Conservation (phyloP, 495 filamentous ascomycete species). For the Aspergillus ellipticus region DNA sequence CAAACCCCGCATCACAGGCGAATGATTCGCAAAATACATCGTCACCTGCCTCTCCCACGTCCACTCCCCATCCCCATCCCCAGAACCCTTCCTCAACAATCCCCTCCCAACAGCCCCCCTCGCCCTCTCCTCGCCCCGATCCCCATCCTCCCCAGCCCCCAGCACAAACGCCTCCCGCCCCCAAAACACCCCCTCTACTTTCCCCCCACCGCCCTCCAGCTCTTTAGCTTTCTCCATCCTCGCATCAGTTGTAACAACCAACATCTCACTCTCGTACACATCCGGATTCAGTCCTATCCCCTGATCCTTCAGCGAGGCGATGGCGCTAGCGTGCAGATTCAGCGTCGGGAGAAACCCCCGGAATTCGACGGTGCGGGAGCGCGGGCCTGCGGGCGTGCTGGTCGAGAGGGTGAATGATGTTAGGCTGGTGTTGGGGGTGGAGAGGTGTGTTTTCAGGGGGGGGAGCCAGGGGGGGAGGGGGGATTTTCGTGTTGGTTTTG, state of each 20-base stretch:
- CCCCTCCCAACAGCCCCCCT: conserved; percentile 39
- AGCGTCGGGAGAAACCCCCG: conserved; percentile 78
- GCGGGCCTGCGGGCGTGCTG: conserved; percentile 43
- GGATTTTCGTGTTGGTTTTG: neutral
- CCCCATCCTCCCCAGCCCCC: conserved; percentile 57
- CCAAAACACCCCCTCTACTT: conserved; percentile 85
- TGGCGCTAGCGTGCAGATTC: conserved; percentile 39
- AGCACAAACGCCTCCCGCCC: conserved; percentile 70
- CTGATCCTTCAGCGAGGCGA: conserved; percentile 63
- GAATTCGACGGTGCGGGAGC: conserved; percentile 64
- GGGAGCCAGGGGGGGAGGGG: conserved; percentile 62
- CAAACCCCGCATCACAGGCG: conserved; percentile 67
- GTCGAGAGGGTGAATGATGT: conserved; percentile 76
- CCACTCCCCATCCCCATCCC: conserved; percentile 41
- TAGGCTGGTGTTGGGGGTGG: conserved; percentile 52
- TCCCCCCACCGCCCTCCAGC: conserved; percentile 52
- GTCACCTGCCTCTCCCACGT: conserved; percentile 73
- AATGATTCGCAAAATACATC: conserved; percentile 83
- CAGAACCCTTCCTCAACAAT: conserved; percentile 22
- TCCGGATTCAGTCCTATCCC: conserved; percentile 53
- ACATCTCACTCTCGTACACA: conserved; percentile 68
- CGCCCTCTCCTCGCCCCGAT: conserved; percentile 45
- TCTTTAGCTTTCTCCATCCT: conserved; percentile 80
- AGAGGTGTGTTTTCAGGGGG: conserved; percentile 61
- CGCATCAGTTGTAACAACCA: conserved; percentile 81